phyloP scores from a whole-genome alignment of 169 alveolate genomes.

The Theileria equi region DNA sequence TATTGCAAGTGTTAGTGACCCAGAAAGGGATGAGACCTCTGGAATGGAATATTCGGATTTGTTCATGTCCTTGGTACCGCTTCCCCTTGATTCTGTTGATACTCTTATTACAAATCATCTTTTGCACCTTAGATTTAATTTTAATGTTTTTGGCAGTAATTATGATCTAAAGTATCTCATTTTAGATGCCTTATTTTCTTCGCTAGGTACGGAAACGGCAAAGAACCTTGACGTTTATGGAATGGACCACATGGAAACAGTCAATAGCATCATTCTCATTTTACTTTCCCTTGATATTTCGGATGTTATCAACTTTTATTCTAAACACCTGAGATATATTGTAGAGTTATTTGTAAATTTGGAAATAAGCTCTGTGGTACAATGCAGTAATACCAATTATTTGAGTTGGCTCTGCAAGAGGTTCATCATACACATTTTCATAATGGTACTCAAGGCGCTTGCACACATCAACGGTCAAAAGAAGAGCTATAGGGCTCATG shows the following conservation, averaged over 20 bases:
- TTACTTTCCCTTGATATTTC: not conserved
- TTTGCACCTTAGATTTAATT: not conserved
- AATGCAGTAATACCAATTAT: not conserved
- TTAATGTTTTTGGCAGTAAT: too few relatives aligned
- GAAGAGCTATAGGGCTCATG: not conserved
- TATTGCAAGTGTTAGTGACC: too few relatives aligned
- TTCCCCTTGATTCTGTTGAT: not conserved
- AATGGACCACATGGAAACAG: too few relatives aligned
- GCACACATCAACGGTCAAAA: not conserved
- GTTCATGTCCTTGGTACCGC: not conserved
- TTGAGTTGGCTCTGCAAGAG: conserved; percentile 9
- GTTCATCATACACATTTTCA: not conserved
- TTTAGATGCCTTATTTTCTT: not conserved
- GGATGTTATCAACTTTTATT: too few relatives aligned
- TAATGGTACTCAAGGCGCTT: not conserved
- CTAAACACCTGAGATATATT: too few relatives aligned
- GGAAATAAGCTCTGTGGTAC: not conserved
- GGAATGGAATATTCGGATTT: not conserved
- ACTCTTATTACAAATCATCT: not conserved
- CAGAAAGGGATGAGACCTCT: too few relatives aligned
- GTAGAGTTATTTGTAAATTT: too few relatives aligned
- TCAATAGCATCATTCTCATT: not conserved
- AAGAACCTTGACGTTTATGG: not conserved
- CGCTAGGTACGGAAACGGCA: not conserved
- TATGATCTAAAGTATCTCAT: not conserved